Evolutionary conservation across 1,284 basidiomycete species (phyloP), one percentile per base, ranked within the genome.

Genomic region (Cutaneotrichosporon mucoides): DNA sequence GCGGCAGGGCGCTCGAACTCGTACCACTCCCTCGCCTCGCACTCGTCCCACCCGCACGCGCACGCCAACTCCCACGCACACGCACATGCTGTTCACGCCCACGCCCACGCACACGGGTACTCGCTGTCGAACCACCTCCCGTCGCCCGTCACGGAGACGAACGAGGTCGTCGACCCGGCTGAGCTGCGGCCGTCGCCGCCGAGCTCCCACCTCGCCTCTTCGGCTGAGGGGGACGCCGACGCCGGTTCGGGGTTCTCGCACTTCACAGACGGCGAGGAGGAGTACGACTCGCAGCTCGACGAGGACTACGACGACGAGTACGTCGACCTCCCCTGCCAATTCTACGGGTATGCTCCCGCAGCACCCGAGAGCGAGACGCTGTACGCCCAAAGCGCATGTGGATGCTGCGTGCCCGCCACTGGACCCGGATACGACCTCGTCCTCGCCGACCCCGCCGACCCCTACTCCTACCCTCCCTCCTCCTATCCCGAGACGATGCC

Each of bases 291-390:
- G 8, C 42, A 40, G 9, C 15, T 38, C 34, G 52, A 53, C 43
- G 10, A 6, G 8, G 53, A 46, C 10, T 12, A n/a, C n/a, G n/a
- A 33, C 16, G 45, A 47, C 16, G 36, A 38, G 34, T 15, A 46
- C 35, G n/a, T 37, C 53, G 37, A 55, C 12, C 44, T 36, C 15
- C 53, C 45, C 5, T 55, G 53, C 53, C 43, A 47, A 35, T 55
- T 36, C 53, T 40, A 15, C 45, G 53, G 45, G 7, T 55, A 43
- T 15, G 16, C 3, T 4, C 12, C 37, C 2, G 12, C 36, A 15
- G 8, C 47, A 12, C 52, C 41, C 33, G 53, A 15, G 15, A 54
- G 12, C 43, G 43, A 51, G 37, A 51, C 49, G 4, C 49, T 51
- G 6, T 51, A 51, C 49, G 37, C 49, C 8, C 9, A 35, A 4